phyloP scores from a whole-genome alignment of 202 grass and related monocot species.

The Panicum hallii region DNA sequence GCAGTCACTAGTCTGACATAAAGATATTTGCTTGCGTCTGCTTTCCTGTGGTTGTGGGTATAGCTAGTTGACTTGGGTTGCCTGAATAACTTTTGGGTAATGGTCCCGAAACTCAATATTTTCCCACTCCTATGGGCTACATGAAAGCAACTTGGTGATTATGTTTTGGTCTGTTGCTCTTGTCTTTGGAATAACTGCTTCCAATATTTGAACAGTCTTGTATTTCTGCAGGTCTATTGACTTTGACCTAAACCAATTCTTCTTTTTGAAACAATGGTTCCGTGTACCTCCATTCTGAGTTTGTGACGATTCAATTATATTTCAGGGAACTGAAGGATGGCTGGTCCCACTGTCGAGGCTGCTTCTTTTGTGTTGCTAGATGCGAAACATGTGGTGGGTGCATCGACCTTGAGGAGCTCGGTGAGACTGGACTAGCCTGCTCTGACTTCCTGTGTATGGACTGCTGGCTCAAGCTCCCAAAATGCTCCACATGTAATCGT shows the following conservation, averaged over 20 bases:
- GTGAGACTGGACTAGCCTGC: slow-evolving; percentile 56
- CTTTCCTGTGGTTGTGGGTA: slow-evolving; percentile 40
- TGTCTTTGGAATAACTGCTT: slow-evolving; percentile 41
- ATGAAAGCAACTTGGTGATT: slow-evolving; percentile 45
- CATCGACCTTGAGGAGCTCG: slow-evolving; percentile 61
- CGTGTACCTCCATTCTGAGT: slow-evolving; percentile 1
- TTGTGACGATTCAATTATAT: slow-evolving; percentile 39
- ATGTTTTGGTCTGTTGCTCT: slow-evolving; percentile 43
- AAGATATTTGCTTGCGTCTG: slow-evolving; percentile 32
- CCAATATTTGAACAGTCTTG: slow-evolving; percentile 38
- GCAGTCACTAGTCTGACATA: slow-evolving; percentile 11
- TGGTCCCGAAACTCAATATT: slow-evolving; percentile 31
- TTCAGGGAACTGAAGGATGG: slow-evolving; percentile 61
- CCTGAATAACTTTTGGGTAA: slow-evolving; percentile 31
- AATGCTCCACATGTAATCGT: slow-evolving; percentile 67
- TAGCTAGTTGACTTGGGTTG: slow-evolving; percentile 38
- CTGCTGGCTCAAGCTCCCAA: slow-evolving; percentile 79
- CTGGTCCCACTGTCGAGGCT: slow-evolving; percentile 59
- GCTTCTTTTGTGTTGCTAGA: slow-evolving; percentile 82
- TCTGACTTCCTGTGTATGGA: slow-evolving; percentile 76
- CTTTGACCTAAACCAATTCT: slow-evolving; percentile 41
- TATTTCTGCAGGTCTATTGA: slow-evolving; percentile 32
- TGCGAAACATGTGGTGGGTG: slow-evolving; percentile 90
- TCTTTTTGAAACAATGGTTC: slow-evolving; percentile 29
- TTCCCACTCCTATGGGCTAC: slow-evolving; percentile 26